A percentile compares a stretch with the other conserved stretches of the same genome.
Conservation (phyloP, 495 filamentous ascomycete genomes). For the Aspergillus bridgeri region DNA sequence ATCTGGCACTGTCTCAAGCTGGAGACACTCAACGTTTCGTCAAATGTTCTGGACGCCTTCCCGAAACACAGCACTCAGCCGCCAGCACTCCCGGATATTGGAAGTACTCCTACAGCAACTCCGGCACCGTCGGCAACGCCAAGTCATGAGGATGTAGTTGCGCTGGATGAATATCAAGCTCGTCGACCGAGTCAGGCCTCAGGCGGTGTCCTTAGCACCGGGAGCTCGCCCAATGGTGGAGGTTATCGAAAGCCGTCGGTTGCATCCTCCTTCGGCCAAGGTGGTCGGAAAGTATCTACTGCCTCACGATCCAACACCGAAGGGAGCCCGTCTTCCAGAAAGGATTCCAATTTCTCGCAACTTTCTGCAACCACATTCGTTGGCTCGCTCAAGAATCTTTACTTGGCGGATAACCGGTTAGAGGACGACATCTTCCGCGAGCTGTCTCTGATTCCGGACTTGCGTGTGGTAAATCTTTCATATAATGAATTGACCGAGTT, state of each 20-base stretch:
- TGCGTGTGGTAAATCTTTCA: conserved; percentile 87
- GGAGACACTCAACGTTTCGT: conserved; percentile 90
- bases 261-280: conserved; percentile 71
- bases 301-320: conserved; percentile 64
- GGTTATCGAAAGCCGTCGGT: conserved; percentile 74
- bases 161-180: conserved; percentile 57
- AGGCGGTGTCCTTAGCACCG: conserved; percentile 67
- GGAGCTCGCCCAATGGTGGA: conserved; percentile 60
- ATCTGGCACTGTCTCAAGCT: conserved; percentile 88
- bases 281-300: conserved; percentile 77
- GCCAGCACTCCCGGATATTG: conserved; percentile 51
- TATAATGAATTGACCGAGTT: conserved; percentile 94
- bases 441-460: conserved; percentile 73
- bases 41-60: conserved; percentile 85
- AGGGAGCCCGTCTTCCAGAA: conserved; percentile 62
- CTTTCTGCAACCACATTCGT: conserved; percentile 80
- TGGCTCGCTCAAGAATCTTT: conserved; percentile 74
- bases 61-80: conserved; percentile 73
- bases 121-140: conserved; percentile 55
- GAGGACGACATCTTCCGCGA: conserved; percentile 94
- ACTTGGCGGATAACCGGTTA: conserved; percentile 88
- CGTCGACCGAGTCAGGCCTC: conserved; percentile 85
- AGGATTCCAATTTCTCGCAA: conserved; percentile 80
- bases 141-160: conserved; percentile 72
- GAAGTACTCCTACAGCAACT: conserved; percentile 47